Evolutionary conservation across 164 flowering plant species (phyloP).

Genomic region (Piper betle): DNA sequence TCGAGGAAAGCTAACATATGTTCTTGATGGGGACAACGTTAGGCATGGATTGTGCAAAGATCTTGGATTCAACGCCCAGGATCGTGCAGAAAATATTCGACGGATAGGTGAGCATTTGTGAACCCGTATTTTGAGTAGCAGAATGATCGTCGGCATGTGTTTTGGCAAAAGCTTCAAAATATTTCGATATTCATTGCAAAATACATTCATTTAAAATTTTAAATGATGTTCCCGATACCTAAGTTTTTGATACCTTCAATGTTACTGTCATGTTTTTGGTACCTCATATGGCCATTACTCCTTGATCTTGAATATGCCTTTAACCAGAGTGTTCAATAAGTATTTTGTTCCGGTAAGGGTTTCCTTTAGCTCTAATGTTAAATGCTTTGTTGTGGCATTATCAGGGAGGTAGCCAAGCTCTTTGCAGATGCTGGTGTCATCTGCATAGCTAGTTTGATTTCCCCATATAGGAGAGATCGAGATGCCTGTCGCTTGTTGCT

Average conservation of each 20-base stretch:
- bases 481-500: constrained; percentile 75
- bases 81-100: constrained; percentile 85
- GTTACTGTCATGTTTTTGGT: no score
- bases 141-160: no score
- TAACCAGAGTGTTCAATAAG: no score
- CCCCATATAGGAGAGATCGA: constrained; percentile 83
- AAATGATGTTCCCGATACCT: no score
- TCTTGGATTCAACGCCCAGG: constrained; percentile 75
- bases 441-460: constrained; percentile 89
- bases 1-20: constrained; percentile 64
- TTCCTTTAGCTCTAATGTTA: neutral
- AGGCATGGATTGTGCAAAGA: constrained; percentile 80
- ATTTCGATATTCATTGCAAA: no score
- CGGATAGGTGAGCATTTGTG: constrained; percentile 47
- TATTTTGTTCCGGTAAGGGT: neutral
- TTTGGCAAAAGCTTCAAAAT: no score
- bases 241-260: no score
- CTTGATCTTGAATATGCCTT: no score
- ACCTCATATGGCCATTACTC: no score
- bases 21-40: constrained; percentile 94
- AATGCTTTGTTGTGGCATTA: neutral
- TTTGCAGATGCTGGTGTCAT: constrained; percentile 95
- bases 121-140: no score
- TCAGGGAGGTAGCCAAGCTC: constrained; percentile 97
- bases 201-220: no score